Base-by-base conservation (phyloP, 257 asterid species). In the Primulina tabacum region DNA sequence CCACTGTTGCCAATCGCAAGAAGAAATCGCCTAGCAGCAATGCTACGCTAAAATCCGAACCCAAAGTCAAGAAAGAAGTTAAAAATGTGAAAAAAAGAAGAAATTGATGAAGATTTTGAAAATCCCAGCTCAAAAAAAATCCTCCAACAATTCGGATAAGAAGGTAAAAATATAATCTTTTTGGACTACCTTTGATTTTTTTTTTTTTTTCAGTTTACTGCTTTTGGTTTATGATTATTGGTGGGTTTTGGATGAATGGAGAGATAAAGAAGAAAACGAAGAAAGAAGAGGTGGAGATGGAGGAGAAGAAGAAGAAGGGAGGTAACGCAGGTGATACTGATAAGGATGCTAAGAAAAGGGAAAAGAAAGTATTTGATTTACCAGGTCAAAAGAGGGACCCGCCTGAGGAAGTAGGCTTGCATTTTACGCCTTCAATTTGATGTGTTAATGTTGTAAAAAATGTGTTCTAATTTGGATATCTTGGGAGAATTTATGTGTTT, bases 381-480 rank as follows among this genome's bases (percentile, higher is more conserved):
- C 96, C 98, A 11, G 98, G 98, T 30, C 98, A 92, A 83, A 89
- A 86, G 79, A 86, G 92, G 85, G 96, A 85, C 4, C 72, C 89
- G 67, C 96, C 96, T 34, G 88, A 85, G 60, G 94, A 86, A 76
- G 98, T 92, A 79, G 71, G 86, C 52, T 56, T 38, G 47, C 53
- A 24, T 47, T 59, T 5, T 67, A 20, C 7, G 14, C 64, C 40
- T 26, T 43, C 9, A 35, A 9, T 60, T 62, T 26, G 14, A 21
- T 72, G 61, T 26, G 1, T 24, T 57, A 0, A 10, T 14, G 8
- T 60, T 55, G 30, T 33, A 24, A 24, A 7, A 47, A 9, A 14
- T 20, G 20, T 8, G n/a, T 70, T 20, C 47, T 64, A 60, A 6
- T 50, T 8, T 60, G 14, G 30, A 60, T 16, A 8, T 2, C 61